These are phyloP conservation scores for Peronospora farinosa DNA, from an alignment of 352 stramenopile genomes.

Conservation along the genomic window DNA sequence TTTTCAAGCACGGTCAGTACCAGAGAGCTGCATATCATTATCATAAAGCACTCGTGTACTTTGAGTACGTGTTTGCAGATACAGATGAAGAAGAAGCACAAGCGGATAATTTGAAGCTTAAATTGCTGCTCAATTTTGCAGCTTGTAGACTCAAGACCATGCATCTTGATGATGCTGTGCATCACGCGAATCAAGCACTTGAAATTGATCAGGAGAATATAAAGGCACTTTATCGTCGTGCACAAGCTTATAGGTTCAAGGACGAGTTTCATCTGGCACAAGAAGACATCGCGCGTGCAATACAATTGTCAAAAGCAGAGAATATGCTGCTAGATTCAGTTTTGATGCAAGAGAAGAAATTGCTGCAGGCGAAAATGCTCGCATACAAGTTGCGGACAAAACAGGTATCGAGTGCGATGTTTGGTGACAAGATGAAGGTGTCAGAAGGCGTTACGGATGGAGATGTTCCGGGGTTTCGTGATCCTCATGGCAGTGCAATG, in stretches of 20 bases:
- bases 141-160: slow-evolving; percentile 66
- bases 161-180: slow-evolving; percentile 67
- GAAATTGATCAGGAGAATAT: slow-evolving; percentile 46
- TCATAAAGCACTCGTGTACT: slow-evolving; percentile 78
- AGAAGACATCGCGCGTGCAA: slow-evolving; percentile 39
- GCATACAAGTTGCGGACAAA: slow-evolving; percentile 65
- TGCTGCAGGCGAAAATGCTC: slow-evolving; percentile 60
- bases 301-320: slow-evolving; percentile 19
- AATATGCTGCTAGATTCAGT: slow-evolving; percentile 22
- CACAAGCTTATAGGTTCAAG: slow-evolving; percentile 53
- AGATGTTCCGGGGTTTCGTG: slow-evolving; percentile 6
- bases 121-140: slow-evolving; percentile 68
- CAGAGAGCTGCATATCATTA: slow-evolving; percentile 77
- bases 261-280: slow-evolving; percentile 64
- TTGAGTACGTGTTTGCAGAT: slow-evolving; percentile 84
- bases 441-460: not conserved
- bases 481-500: slow-evolving; percentile 26
- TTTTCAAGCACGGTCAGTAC: slow-evolving; percentile 77
- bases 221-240: slow-evolving; percentile 66
- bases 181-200: slow-evolving; percentile 53
- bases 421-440: slow-evolving; percentile 25
- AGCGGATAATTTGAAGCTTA: slow-evolving; percentile 49
- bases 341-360: slow-evolving; percentile 48
- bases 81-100: slow-evolving; percentile 42
- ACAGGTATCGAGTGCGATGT: slow-evolving; percentile 73